Base-by-base conservation (phyloP, 257 asterid species). In the Ilex asprella region DNA sequence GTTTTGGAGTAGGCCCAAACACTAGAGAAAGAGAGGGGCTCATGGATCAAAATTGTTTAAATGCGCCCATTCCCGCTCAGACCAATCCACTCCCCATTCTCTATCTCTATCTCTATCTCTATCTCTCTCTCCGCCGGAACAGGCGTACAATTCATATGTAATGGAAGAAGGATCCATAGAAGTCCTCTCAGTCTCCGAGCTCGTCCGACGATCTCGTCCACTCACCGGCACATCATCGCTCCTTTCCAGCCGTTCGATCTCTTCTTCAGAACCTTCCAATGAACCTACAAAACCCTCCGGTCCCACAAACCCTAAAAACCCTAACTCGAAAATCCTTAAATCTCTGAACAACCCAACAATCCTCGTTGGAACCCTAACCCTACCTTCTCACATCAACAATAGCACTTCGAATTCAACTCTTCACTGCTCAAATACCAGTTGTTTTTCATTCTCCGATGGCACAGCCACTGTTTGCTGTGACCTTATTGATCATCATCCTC, bases 381-480 rank as follows among this genome's bases (percentile, higher is more conserved):
- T 92, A 16, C 95, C 95, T 31, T 31, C 79, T 49, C 67, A 43
- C 32, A 59, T 29, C 31, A 29, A 39, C 14, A 27, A 16, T 49
- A 49, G 70, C 11, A 32, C 63, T 16, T 62, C 35, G 61, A 71
- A 10, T 82, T 95, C 55, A 65, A 61, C 62, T 84, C 95, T 80
- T 83, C 86, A 60, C 88, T 62, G 70, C 16, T 53, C 57, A 15
- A 8, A 16, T 4, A 53, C 57, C 27, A 15, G 7, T n/a, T 53
- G 57, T 16, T 53, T 53, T 6, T 53, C 57, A 2, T 86, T 92
- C 53, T 72, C 81, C 21, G 95, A 92, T 65, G 77, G 62, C 52
- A 73, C 84, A 9, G 78, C 78, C 31, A 62, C 78, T 43, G 7
- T 89, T 55, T 89, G 97, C 76, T 89, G 95, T 55, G 96, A 89